These are phyloP conservation scores for Mycena metata DNA, from an alignment of 768 basidiomycete genomes.

Conservation along the genomic window DNA sequence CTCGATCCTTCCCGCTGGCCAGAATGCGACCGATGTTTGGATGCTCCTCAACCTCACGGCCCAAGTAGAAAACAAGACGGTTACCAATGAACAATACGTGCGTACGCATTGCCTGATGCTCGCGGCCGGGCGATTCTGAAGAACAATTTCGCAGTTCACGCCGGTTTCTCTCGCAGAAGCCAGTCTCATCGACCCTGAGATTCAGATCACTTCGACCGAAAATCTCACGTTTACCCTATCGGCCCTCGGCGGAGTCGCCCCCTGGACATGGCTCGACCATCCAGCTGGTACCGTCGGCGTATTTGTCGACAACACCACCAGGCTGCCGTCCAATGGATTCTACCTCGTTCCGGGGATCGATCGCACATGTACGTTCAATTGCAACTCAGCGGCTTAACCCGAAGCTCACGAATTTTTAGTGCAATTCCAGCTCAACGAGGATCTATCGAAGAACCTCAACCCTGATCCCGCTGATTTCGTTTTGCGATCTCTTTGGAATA, in stretches of 20 bases:
- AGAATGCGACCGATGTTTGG: conserved; percentile 61
- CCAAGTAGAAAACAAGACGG: conserved; percentile 52
- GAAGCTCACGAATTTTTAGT: conserved; percentile 45
- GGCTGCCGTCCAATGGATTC: conserved; percentile 63
- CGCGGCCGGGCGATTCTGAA: background rate
- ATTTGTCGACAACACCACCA: conserved; percentile 61
- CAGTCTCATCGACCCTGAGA: conserved; percentile 64
- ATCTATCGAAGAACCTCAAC: conserved; percentile 53
- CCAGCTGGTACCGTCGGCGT: conserved; percentile 67
- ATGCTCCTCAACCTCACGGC: conserved; percentile 65
- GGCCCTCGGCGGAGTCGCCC: conserved; percentile 65
- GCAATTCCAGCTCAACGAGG: conserved; percentile 54
- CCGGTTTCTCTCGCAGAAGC: conserved; percentile 63
- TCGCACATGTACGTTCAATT: conserved; percentile 58
- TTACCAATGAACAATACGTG: conserved; percentile 68
- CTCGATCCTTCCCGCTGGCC: conserved; percentile 60
- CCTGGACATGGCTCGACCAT: conserved; percentile 74
- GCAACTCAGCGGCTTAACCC: too few species aligned
- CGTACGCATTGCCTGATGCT: conserved; percentile 38
- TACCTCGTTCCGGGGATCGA: conserved; percentile 68
- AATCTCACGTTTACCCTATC: conserved; percentile 65
- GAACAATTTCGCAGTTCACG: conserved; percentile 57
- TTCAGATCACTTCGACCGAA: conserved; percentile 48
- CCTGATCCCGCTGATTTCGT: conserved; percentile 62
- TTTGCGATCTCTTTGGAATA: conserved; percentile 67